Percentiles rank a stretch among this genome's conserved stretches.
phyloP scores from a whole-genome alignment of 2,329 filamentous ascomycete species.

The Fusarium floridanum region DNA sequence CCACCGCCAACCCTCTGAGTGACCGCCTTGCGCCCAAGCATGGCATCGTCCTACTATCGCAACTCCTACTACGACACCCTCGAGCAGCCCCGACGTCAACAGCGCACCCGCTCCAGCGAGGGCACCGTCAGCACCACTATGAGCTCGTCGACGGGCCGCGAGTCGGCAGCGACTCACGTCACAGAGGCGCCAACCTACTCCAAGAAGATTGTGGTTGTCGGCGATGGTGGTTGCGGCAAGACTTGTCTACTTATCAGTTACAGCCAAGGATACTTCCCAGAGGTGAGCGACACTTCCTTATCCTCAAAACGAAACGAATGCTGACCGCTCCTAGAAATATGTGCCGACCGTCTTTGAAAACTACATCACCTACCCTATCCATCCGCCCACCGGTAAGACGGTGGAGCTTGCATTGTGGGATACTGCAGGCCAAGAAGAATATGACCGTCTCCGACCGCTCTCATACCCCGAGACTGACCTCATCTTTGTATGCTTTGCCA shows the following conservation, averaged over 20 bases:
- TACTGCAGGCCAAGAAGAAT: slow-evolving; percentile 98
- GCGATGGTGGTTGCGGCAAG: slow-evolving; percentile 98
- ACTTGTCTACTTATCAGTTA: slow-evolving; percentile 99
- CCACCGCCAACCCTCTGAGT: slow-evolving; percentile 21
- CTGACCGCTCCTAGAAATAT: slow-evolving; percentile 81
- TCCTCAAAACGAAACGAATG: neutral
- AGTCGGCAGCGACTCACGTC: slow-evolving; percentile 85
- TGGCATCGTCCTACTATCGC: slow-evolving; percentile 68
- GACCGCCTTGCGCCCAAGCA: slow-evolving; percentile 50
- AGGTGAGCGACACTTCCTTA: slow-evolving; percentile 70
- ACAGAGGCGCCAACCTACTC: slow-evolving; percentile 94
- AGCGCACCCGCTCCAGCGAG: slow-evolving; percentile 81
- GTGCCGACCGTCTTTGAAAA: slow-evolving; percentile 99
- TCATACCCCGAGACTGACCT: slow-evolving; percentile 99
- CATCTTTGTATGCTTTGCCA: slow-evolving; percentile 98
- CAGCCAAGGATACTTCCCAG: slow-evolving; percentile 98
- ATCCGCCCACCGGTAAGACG: slow-evolving; percentile 88
- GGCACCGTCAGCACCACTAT: slow-evolving; percentile 89
- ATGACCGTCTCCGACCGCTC: slow-evolving; percentile 93
- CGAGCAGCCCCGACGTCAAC: slow-evolving; percentile 59
- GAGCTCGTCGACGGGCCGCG: slow-evolving; percentile 79
- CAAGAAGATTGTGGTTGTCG: slow-evolving; percentile 99
- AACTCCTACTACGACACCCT: slow-evolving; percentile 64
- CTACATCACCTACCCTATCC: slow-evolving; percentile 97
- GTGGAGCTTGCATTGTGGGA: slow-evolving; percentile 98